phyloP scores from a whole-genome alignment of 2,329 filamentous ascomycete genomes.

The Endothia cerciana region DNA sequence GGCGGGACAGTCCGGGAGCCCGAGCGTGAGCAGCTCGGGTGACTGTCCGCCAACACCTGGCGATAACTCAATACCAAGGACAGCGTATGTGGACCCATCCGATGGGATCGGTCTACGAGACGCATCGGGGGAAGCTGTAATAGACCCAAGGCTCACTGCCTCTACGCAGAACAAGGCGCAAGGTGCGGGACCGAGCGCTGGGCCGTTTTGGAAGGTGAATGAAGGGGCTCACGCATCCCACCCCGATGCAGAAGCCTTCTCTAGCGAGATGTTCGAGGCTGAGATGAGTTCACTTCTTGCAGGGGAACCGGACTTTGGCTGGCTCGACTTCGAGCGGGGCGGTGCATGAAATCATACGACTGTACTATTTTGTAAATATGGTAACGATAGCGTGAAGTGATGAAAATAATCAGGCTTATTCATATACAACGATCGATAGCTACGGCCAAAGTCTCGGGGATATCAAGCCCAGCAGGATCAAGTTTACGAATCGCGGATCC shows the following conservation, averaged over 20 bases:
- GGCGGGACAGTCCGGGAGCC: constrained; percentile 13
- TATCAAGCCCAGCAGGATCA: too few species aligned
- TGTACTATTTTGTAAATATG: background rate
- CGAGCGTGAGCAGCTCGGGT: constrained; percentile 14
- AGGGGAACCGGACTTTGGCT: constrained; percentile 32
- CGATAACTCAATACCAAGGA: background rate
- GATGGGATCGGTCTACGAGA: background rate
- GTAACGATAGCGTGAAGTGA: too few species aligned
- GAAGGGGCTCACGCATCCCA: constrained; percentile 2
- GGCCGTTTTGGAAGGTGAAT: constrained; percentile 16
- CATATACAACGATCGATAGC: background rate
- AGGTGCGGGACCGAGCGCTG: constrained; percentile 2
- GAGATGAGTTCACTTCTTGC: constrained; percentile 31
- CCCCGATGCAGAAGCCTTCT: constrained; percentile 27
- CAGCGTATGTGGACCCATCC: background rate
- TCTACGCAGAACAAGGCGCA: background rate
- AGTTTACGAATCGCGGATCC: too few species aligned
- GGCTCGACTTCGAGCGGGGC: constrained; percentile 27
- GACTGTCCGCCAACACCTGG: constrained; percentile 25
- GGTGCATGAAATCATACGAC: constrained; percentile 4
- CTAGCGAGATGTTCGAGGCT: constrained; percentile 32
- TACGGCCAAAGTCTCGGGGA: too few species aligned
- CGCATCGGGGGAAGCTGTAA: constrained; percentile 17
- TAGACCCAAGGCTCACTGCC: constrained; percentile 25
- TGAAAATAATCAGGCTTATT: background rate